Base-by-base conservation (phyloP, 2,329 filamentous ascomycete genomes). In the Colletotrichum aenigma region DNA sequence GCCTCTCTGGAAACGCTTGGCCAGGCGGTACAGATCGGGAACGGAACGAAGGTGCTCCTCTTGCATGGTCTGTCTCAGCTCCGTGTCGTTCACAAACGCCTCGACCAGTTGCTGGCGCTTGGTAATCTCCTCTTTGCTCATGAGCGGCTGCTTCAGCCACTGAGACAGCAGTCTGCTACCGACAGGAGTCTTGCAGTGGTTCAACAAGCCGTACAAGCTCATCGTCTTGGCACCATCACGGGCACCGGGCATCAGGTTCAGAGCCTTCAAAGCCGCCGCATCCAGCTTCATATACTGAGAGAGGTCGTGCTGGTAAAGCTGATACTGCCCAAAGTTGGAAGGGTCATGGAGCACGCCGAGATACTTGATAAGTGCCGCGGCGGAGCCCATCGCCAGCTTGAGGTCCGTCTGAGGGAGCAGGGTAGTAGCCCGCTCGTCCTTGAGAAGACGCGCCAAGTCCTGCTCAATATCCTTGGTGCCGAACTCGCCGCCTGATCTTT, bases 261-360 rank as follows among this genome's bases (percentile, higher is more conserved):
- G 89, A 1, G 97, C 97, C 81, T 97, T 96, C 58, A 99, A 88
- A 1, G 97, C 97, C 2, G 97, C 95, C 1, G 97, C 96, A 84
- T 99, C 97, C 6, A 99, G 89, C 85, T 98, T 99, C 97, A 99
- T 99, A 84, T 95, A 99, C 81, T 99, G 96, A 3, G 96, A 94
- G 60, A 99, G 87, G 82, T 99, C 97, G 84, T 99, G 97, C 85
- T 99, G 97, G 82, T 98, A 99, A 18, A 99, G 91, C 83, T 96
- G 95, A 82, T 97, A 99, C 82, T 99, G 96, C 4, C 97, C 97
- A 84, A 98, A 98, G 85, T 99, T 99, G 71, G 95, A 95, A 2
- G 95, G 88, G 82, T 99, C 97, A 34, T 97, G 95, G 85, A 99
- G 91, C 43, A 97, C 93, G 43, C 94, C 94, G 4, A 99, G 91